Percentiles rank a stretch among this genome's conserved stretches.
phyloP scores from a whole-genome alignment of 164 flowering plant genomes.

The Magnolia changhungtana region DNA sequence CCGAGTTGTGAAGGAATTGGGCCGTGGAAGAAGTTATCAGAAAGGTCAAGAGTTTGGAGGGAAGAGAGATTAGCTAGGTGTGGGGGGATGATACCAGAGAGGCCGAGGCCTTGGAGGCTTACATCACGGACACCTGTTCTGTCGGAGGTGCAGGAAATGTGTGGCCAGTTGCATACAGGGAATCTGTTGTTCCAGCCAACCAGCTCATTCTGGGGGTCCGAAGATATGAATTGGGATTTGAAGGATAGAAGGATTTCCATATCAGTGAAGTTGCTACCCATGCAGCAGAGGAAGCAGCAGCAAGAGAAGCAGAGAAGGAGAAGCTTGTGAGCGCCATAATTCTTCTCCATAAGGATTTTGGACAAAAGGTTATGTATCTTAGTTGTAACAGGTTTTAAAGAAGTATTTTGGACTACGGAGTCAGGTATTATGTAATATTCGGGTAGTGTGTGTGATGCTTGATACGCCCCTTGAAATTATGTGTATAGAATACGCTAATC shows the following conservation, averaged over 20 bases:
- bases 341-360: no score
- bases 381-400: no score
- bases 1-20: background rate
- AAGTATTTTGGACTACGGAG: no score
- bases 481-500: no score
- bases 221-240: slow-evolving; percentile 7
- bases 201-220: slow-evolving; percentile 10
- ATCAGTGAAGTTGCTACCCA: slow-evolving; percentile 3
- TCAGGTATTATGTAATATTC: no score
- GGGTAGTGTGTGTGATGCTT: no score
- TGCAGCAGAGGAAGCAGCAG: background rate
- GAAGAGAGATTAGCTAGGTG: background rate
- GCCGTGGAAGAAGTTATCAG: slow-evolving; percentile 10
- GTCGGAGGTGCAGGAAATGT: slow-evolving; percentile 16
- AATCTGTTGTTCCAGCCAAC: slow-evolving; percentile 16
- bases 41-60: background rate
- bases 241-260: slow-evolving; percentile 11
- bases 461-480: no score
- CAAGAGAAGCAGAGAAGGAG: background rate
- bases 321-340: no score
- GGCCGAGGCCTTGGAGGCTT: slow-evolving; percentile 9
- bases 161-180: slow-evolving; percentile 21
- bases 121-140: background rate
- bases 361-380: no score
- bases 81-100: slow-evolving; percentile 14